These are phyloP conservation scores for Solanum hybrid DNA, from an alignment of 305 asterid species.

Conservation along the genomic window DNA sequence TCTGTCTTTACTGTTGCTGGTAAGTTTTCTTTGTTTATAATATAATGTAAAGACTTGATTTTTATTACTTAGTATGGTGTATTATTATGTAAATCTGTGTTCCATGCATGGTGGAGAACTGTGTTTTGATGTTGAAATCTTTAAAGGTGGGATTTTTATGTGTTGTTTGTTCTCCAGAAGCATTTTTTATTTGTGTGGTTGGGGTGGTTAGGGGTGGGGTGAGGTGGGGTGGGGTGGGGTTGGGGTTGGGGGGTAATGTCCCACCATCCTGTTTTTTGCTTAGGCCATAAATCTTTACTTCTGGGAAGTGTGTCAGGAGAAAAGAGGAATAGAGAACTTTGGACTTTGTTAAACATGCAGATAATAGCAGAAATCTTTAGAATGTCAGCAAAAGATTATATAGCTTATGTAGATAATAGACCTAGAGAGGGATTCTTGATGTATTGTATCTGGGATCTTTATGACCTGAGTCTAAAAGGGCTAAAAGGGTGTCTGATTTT, in stretches of 20 bases:
- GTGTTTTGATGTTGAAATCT: slow-evolving; percentile 21
- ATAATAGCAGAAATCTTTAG: slow-evolving; percentile 22
- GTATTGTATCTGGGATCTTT: slow-evolving; percentile 3
- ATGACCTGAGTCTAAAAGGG: slow-evolving; percentile 12
- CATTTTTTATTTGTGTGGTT: neutral
- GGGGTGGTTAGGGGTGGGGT: neutral
- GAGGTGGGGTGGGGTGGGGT: neutral
- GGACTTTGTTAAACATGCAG: slow-evolving; percentile 28
- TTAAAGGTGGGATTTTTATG: slow-evolving; percentile 13
- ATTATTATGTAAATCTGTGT: neutral
- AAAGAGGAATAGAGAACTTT: slow-evolving; percentile 19
- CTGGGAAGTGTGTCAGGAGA: slow-evolving; percentile 30
- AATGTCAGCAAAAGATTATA: slow-evolving; percentile 27
- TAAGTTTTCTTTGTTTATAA: neutral
- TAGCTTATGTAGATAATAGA: slow-evolving; percentile 16
- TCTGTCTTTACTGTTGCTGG: slow-evolving; percentile 5
- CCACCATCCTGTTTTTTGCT: neutral
- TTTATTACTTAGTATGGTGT: neutral
- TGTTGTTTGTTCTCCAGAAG: neutral
- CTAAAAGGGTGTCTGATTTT: slow-evolving; percentile 6
- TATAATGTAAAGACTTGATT: slow-evolving; percentile 1
- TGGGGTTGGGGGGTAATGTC: neutral
- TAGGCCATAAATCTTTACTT: slow-evolving; percentile 32
- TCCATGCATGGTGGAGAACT: slow-evolving; percentile 5
- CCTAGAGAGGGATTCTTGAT: slow-evolving; percentile 7